Conservation (phyloP, 768 basidiomycete species). For the Xerocomus potaroensis region DNA sequence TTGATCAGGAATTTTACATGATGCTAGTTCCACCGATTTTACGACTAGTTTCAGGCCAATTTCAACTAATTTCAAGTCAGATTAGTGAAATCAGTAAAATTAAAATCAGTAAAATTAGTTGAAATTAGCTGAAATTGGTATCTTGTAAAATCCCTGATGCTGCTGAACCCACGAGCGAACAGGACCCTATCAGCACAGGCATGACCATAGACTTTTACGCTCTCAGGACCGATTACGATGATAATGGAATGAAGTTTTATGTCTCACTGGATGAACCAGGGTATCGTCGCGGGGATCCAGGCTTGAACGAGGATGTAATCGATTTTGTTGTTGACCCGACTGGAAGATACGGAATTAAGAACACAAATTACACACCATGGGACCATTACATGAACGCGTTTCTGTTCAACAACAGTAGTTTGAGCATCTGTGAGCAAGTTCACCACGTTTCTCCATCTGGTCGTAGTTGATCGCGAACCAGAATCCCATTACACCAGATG, state of each 20-base stretch:
- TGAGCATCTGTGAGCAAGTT: constrained; percentile 34
- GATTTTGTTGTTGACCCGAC: constrained; percentile 22
- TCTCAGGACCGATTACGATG: constrained; percentile 1
- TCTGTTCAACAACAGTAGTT: constrained; percentile 39
- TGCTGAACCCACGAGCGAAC: constrained; percentile 4
- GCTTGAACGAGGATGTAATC: constrained; percentile 1
- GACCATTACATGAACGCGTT: constrained; percentile 38
- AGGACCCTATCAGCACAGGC: neutral
- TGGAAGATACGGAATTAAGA: constrained; percentile 31
- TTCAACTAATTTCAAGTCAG: too few relatives aligned
- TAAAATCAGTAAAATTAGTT: too few relatives aligned
- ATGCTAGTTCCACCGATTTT: too few relatives aligned
- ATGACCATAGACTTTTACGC: constrained; percentile 10
- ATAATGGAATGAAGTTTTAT: neutral
- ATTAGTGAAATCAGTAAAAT: too few relatives aligned
- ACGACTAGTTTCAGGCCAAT: too few relatives aligned
- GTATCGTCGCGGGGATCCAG: constrained; percentile 1
- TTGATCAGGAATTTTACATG: too few relatives aligned
- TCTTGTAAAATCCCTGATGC: too few relatives aligned
- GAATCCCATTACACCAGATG: constrained; percentile 4
- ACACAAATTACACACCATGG: constrained; percentile 6
- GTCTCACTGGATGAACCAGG: neutral
- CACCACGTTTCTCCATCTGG: neutral
- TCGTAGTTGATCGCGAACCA: neutral
- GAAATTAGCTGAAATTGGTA: too few relatives aligned